These are phyloP conservation scores for Pythium inflatum DNA, from an alignment of 352 stramenopile species.

Conservation along the genomic window DNA sequence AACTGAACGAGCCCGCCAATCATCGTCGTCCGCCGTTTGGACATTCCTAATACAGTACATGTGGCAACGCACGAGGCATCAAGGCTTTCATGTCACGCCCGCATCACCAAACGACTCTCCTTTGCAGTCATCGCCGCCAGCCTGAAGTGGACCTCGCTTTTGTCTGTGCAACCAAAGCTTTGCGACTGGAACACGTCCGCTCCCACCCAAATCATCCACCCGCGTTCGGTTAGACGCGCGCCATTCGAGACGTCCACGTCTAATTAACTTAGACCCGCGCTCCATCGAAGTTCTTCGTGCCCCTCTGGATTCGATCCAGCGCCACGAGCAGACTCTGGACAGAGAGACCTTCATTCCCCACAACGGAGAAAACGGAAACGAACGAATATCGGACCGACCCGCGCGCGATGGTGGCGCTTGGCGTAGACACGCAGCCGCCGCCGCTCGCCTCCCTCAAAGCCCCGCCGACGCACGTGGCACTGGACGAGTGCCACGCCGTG, in stretches of 20 bases:
- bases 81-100: neutral
- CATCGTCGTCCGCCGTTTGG: no score
- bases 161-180: neutral
- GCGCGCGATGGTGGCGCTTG: constrained; percentile 22
- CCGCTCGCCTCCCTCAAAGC: neutral
- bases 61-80: no score
- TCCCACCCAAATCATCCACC: neutral
- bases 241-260: no score
- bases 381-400: neutral
- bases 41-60: no score
- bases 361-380: neutral
- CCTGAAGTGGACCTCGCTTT: neutral
- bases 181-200: neutral
- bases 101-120: neutral
- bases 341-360: constrained; percentile 23
- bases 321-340: neutral
- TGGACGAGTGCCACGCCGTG: constrained; percentile 2
- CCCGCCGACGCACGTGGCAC: neutral
- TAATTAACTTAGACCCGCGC: neutral
- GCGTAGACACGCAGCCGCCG: constrained; percentile 4
- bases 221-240: neutral
- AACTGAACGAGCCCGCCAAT: no score
- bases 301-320: constrained; percentile 13
- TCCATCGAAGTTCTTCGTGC: neutral
- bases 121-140: neutral